Evolutionary conservation across 108 stramenopile species (phyloP), one percentile per base, ranked within the genome.

Genomic region (Skeletonema costatum): DNA sequence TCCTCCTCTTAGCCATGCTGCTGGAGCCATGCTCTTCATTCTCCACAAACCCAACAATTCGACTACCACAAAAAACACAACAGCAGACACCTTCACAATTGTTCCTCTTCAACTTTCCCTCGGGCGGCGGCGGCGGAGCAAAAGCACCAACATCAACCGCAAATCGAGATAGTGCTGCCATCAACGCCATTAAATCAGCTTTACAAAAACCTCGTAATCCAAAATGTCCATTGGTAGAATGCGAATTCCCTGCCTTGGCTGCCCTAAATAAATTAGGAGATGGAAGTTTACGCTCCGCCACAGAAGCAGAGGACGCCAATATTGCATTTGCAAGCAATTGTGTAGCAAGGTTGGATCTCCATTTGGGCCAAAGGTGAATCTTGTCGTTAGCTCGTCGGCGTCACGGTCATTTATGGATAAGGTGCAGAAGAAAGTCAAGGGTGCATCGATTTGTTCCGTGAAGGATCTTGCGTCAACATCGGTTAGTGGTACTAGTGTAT

Each of bases 201-300:
- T 78, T 92, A 50, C 56, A 50, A n/a, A 74, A 63, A 21, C 90
- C 89, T 0, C 77, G 78, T 12, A 76, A 42, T 31, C 75, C 84
- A 30, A 17, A 64, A 5, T 88, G 69, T 29, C 84, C 88, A 16
- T 59, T 91, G 56, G 74, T 93, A n/a, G 92, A 93, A 66, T 87
- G 87, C 67, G 92, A 93, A 86, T 93, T 91, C 64, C 92, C 90
- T 17, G 82, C 80, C 11, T 50, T 91, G 33, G 75, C 50, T 25
- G 71, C 86, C 29, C 65, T 91, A 48, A 93, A 93, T 66, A 91
- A 93, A 63, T 50, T 93, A 1, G 92, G 90, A 4, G 92, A 93
- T 67, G 92, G 92, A 50, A 84, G 80, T 4, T 65, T 88, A 17
- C 83, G 89, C 21, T 90, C 90, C 0, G 75, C 92, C 21, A 65